Percentiles rank a stretch among this genome's conserved stretches.
Conservation (phyloP, 768 basidiomycete genomes). For the Galerina sulciceps region DNA sequence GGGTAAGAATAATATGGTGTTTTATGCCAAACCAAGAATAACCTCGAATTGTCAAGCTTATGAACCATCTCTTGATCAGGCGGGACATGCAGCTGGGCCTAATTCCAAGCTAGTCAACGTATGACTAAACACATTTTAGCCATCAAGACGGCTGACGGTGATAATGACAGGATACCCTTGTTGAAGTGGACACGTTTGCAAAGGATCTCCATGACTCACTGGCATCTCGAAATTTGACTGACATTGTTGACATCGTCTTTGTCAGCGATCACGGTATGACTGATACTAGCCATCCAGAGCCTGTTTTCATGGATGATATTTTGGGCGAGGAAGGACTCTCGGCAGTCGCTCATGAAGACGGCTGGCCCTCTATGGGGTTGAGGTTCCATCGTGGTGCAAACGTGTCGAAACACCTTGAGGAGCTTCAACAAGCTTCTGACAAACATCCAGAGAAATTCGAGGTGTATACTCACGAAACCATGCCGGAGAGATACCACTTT, state of each 20-base stretch:
- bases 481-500: conserved; percentile 86
- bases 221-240: conserved; percentile 71
- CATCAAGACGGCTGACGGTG: neutral
- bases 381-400: conserved; percentile 71
- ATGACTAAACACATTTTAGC: conserved; percentile 23
- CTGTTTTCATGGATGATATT: conserved; percentile 82
- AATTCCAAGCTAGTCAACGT: conserved; percentile 74
- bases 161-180: conserved; percentile 58
- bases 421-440: conserved; percentile 55
- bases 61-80: conserved; percentile 86
- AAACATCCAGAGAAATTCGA: conserved; percentile 69
- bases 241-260: conserved; percentile 87
- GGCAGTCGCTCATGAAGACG: conserved; percentile 75
- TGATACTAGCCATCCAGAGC: conserved; percentile 78
- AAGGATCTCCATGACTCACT: conserved; percentile 67
- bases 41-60: conserved; percentile 53
- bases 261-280: conserved; percentile 95
- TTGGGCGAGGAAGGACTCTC: conserved; percentile 65
- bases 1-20: conserved; percentile 44
- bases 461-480: conserved; percentile 79
- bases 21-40: neutral
- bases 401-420: conserved; percentile 54
- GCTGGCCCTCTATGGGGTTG: conserved; percentile 91
- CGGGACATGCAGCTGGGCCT: conserved; percentile 76
- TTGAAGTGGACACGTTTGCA: conserved; percentile 74